Conservation (phyloP, 768 basidiomycete species). For the Russula lepida region DNA sequence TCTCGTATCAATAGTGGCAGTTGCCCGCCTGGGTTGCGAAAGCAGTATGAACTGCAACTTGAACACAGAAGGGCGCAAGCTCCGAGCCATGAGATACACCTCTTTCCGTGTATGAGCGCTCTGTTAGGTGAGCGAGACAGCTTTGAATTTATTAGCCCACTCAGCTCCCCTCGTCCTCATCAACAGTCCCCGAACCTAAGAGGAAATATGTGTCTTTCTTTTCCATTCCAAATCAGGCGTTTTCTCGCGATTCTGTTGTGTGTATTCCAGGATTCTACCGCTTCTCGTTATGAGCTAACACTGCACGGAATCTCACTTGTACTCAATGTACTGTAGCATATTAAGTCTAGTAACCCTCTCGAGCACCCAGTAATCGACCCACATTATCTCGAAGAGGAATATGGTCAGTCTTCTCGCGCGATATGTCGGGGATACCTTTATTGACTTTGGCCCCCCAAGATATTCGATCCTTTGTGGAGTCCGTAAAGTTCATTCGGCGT, state of each 20-base stretch:
- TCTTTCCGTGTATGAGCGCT: not conserved
- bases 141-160: too few relatives aligned
- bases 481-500: slow-evolving; percentile 19
- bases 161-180: not conserved
- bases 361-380: slow-evolving; percentile 18
- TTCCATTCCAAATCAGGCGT: slow-evolving; percentile 1
- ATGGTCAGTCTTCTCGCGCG: slow-evolving; percentile 8
- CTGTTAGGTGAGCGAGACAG: not conserved
- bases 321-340: slow-evolving; percentile 20
- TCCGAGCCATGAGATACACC: slow-evolving; percentile 7
- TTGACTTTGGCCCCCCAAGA: not conserved
- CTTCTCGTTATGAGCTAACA: not conserved
- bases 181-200: slow-evolving; percentile 2
- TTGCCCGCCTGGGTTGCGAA: slow-evolving; percentile 8
- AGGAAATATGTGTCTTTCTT: slow-evolving; percentile 5
- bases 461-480: slow-evolving; percentile 14
- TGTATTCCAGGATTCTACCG: not conserved
- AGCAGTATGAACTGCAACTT: slow-evolving; percentile 16
- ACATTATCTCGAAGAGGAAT: slow-evolving; percentile 20
- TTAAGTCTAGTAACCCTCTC: slow-evolving; percentile 9
- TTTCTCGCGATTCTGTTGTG: slow-evolving; percentile 22
- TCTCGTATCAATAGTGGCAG: not conserved
- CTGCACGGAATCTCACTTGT: not conserved
- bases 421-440: not conserved
- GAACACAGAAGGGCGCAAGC: slow-evolving; percentile 1